Evolutionary conservation across 805 yeast genomes (phyloP).

Genomic region (Naumovozyma castellii): DNA sequence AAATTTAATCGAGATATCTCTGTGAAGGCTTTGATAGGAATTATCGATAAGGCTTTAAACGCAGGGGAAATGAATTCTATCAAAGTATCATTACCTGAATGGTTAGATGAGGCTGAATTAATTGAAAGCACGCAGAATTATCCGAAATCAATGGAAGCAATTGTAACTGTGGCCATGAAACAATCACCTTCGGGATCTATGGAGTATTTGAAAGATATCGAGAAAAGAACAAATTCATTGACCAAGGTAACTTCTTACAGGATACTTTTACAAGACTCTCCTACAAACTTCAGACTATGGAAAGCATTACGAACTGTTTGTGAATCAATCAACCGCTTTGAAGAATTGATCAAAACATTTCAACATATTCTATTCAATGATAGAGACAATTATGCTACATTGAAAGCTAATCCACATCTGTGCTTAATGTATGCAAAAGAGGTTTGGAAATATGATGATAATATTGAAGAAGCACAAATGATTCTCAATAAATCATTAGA

Average conservation of each 20-base stretch:
- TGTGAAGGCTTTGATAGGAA: conserved; percentile 22
- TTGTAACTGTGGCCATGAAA: conserved; percentile 43
- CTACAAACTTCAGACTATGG: conserved; percentile 44
- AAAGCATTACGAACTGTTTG: conserved; percentile 33
- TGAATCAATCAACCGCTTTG: conserved; percentile 20
- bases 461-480: conserved; percentile 42
- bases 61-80: conserved; percentile 39
- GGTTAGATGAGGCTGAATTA: conserved; percentile 48
- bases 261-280: conserved; percentile 35
- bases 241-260: conserved; percentile 37
- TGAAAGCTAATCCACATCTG: conserved; percentile 43
- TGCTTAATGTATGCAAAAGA: conserved; percentile 69
- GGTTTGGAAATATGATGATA: conserved; percentile 41
- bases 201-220: conserved; percentile 12
- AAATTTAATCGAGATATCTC: conserved; percentile 35
- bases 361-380: conserved; percentile 39
- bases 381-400: conserved; percentile 13
- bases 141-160: conserved; percentile 28
- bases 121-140: conserved; percentile 36
- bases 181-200: conserved; percentile 16
- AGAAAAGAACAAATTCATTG: conserved; percentile 12
- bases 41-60: conserved; percentile 35
- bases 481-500: conserved; percentile 43
- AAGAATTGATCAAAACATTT: conserved; percentile 37
- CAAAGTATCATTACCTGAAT: conserved; percentile 32